These are phyloP conservation scores for Trichoderma aggressivum DNA, from an alignment of 2,329 filamentous ascomycete genomes.

Conservation along the genomic window DNA sequence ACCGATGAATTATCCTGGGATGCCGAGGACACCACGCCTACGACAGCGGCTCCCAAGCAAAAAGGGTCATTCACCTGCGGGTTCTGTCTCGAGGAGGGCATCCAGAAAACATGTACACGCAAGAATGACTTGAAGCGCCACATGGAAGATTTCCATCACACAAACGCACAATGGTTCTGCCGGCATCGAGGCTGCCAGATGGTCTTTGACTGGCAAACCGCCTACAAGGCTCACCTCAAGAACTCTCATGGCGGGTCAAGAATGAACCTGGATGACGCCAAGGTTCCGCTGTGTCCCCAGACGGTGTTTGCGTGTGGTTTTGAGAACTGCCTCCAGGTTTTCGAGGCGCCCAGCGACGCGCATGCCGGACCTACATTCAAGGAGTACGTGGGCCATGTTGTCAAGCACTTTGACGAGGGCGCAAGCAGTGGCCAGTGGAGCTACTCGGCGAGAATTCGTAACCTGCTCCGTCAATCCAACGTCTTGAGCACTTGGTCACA, in stretches of 20 bases:
- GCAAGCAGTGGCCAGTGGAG: constrained; percentile 41
- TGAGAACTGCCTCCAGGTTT: constrained; percentile 42
- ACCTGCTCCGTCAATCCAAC: constrained; percentile 41
- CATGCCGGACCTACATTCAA: constrained; percentile 40
- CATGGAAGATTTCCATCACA: constrained; percentile 47
- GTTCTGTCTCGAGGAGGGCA: constrained; percentile 42
- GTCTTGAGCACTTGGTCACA: constrained; percentile 38
- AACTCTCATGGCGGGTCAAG: constrained; percentile 41
- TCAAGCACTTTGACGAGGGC: constrained; percentile 46
- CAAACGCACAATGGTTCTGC: constrained; percentile 46
- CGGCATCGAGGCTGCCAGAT: constrained; percentile 42
- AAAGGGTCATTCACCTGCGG: constrained; percentile 39
- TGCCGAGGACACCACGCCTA: constrained; percentile 23
- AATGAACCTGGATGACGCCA: constrained; percentile 41
- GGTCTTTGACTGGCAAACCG: constrained; percentile 48
- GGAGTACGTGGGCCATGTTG: constrained; percentile 45
- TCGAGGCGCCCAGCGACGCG: constrained; percentile 40
- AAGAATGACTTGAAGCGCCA: constrained; percentile 49
- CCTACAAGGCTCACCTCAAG: constrained; percentile 47
- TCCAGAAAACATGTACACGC: constrained; percentile 43
- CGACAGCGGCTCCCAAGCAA: constrained; percentile 33
- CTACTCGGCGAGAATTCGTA: constrained; percentile 44
- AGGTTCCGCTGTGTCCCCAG: constrained; percentile 43
- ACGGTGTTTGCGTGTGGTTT: constrained; percentile 50
- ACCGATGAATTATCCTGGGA: constrained; percentile 24